These are phyloP conservation scores for Aphanomyces astaci DNA, from an alignment of 352 stramenopile genomes.

Conservation along the genomic window DNA sequence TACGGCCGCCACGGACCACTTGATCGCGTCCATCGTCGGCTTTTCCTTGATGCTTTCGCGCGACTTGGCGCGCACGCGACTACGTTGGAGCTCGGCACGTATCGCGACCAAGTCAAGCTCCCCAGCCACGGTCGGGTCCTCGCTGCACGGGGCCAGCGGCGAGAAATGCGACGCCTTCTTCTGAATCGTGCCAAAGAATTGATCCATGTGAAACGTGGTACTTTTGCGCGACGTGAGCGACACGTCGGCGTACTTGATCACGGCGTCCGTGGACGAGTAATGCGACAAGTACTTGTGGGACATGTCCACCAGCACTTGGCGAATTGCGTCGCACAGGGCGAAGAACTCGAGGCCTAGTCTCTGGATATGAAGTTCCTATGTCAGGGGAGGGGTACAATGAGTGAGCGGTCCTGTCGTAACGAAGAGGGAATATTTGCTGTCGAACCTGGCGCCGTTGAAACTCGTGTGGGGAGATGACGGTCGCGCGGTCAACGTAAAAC, in stretches of 20 bases:
- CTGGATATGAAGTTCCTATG: not conserved
- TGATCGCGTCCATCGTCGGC: conserved; percentile 1
- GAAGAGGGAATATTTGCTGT: not conserved
- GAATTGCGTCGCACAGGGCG: not conserved
- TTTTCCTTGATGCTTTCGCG: conserved; percentile 5
- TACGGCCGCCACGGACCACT: conserved; percentile 62
- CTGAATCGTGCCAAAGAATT: conserved; percentile 13
- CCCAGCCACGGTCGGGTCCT: conserved; percentile 25
- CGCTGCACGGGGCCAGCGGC: conserved; percentile 26
- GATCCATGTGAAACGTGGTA: conserved; percentile 10
- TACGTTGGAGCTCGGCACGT: conserved; percentile 9
- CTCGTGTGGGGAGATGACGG: not conserved
- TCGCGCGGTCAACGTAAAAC: not conserved
- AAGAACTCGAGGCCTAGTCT: not conserved
- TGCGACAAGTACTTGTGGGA: conserved; percentile 5
- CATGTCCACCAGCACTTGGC: not conserved
- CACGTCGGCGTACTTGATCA: conserved; percentile 13
- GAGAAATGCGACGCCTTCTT: conserved; percentile 26
- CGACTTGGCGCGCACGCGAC: not conserved
- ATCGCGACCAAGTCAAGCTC: conserved; percentile 30
- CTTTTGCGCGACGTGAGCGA: conserved; percentile 12
- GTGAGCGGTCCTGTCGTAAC: too few species aligned
- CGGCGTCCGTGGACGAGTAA: conserved; percentile 9
- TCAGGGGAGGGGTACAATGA: too few species aligned
- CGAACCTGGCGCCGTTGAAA: not conserved